Evolutionary conservation across 2,329 filamentous ascomycete species (phyloP).

Genomic region (Sordariomycetes sp.): DNA sequence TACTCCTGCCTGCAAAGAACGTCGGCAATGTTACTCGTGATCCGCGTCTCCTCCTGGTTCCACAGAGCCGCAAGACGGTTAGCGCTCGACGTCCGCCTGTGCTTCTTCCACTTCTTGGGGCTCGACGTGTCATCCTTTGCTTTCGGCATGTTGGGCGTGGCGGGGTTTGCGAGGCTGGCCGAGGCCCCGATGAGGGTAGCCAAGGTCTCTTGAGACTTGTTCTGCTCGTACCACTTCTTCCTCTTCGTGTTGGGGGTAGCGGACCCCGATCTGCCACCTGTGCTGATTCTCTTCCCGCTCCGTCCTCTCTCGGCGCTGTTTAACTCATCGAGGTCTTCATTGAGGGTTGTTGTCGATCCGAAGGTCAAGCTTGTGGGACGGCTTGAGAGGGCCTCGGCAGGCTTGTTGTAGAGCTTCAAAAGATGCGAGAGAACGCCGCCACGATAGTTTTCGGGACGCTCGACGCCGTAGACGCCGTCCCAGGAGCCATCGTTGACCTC

Average conservation of each 20-base stretch:
- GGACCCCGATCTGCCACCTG: constrained; percentile 21
- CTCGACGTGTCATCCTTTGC: neutral
- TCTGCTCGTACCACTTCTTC: constrained; percentile 39
- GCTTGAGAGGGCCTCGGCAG: constrained; percentile 2
- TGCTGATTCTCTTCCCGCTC: neutral
- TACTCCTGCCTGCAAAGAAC: constrained; percentile 74
- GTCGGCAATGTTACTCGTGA: constrained; percentile 46
- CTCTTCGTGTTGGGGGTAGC: constrained; percentile 32
- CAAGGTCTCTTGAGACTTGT: constrained; percentile 35
- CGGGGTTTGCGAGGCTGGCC: constrained; percentile 27
- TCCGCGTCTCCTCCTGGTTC: constrained; percentile 34
- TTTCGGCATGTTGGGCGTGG: constrained; percentile 11
- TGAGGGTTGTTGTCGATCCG: neutral
- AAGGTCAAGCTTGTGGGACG: constrained; percentile 1
- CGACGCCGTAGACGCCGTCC: constrained; percentile 30
- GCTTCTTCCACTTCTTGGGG: constrained; percentile 9
- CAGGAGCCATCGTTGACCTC: constrained; percentile 28
- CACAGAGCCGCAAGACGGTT: constrained; percentile 18
- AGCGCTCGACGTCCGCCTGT: neutral
- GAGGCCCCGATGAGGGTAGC: constrained; percentile 38
- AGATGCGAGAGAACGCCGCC: constrained; percentile 36
- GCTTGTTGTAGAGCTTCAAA: constrained; percentile 32
- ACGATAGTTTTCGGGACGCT: constrained; percentile 30
- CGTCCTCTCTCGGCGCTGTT: neutral
- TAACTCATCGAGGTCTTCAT: neutral